Percentiles rank a stretch among this genome's conserved stretches.
phyloP scores from a whole-genome alignment of 192 early-diverging fungal species.

The Polychytrium aggregatum region DNA sequence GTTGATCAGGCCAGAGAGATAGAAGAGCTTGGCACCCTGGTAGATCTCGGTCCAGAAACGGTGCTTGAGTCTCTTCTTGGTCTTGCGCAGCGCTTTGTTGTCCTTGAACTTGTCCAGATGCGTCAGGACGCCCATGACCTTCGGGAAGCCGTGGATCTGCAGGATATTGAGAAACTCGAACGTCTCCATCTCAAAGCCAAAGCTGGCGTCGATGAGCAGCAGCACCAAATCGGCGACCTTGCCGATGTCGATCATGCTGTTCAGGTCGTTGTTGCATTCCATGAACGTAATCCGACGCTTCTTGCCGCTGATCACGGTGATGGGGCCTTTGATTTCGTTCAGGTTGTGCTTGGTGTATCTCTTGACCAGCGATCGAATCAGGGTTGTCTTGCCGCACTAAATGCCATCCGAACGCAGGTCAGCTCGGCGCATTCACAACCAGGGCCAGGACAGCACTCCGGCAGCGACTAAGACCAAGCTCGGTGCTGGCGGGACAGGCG shows the following conservation, averaged over 20 bases:
- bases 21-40: constrained; percentile 97
- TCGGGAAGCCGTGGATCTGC: constrained; percentile 94
- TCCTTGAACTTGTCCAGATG: constrained; percentile 93
- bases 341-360: constrained; percentile 90
- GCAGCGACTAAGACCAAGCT: background rate
- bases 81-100: constrained; percentile 76
- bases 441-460: background rate
- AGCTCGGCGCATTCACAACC: constrained; percentile 2
- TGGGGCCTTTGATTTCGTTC: constrained; percentile 84
- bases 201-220: constrained; percentile 90
- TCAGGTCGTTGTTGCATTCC: constrained; percentile 94
- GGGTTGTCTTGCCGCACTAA: constrained; percentile 90
- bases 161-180: constrained; percentile 98
- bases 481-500: background rate
- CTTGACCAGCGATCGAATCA: constrained; percentile 92
- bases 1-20: constrained; percentile 92
- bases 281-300: constrained; percentile 92
- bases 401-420: background rate
- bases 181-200: constrained; percentile 99
- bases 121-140: constrained; percentile 96
- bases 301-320: constrained; percentile 94
- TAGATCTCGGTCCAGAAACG: constrained; percentile 99
- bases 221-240: constrained; percentile 95
- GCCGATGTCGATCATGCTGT: constrained; percentile 93
- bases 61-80: constrained; percentile 91